phyloP scores from a whole-genome alignment of 2,329 filamentous ascomycete genomes.

The Aureobasidium leucospermi region DNA sequence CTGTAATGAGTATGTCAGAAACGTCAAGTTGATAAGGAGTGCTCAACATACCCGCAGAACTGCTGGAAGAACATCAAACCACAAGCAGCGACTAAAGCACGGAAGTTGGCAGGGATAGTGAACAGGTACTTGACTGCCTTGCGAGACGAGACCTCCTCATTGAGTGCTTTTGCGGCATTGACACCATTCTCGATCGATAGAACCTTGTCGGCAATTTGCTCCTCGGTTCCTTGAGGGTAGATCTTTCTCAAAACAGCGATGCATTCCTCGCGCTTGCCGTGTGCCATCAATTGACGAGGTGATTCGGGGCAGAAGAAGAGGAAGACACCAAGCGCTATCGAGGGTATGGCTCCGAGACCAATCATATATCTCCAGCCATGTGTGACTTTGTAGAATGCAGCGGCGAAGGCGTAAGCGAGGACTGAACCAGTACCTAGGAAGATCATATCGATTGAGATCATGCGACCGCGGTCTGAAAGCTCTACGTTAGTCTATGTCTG shows the following conservation, averaged over 20 bases:
- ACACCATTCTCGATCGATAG: slow-evolving; percentile 34
- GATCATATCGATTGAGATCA: slow-evolving; percentile 35
- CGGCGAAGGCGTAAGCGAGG: slow-evolving; percentile 27
- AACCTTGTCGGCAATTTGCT: slow-evolving; percentile 41
- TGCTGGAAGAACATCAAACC: slow-evolving; percentile 32
- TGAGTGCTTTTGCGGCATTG: slow-evolving; percentile 33
- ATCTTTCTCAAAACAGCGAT: slow-evolving; percentile 33
- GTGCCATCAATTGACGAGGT: slow-evolving; percentile 33
- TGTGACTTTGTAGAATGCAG: slow-evolving; percentile 28
- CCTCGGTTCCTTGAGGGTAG: slow-evolving; percentile 36
- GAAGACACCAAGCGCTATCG: slow-evolving; percentile 28
- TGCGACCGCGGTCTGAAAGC: slow-evolving; percentile 26
- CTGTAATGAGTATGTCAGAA: background rate
- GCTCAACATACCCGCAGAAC: slow-evolving; percentile 26
- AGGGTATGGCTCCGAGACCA: slow-evolving; percentile 30
- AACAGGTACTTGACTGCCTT: slow-evolving; percentile 26
- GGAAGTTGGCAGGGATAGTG: slow-evolving; percentile 28
- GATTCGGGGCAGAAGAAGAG: slow-evolving; percentile 30
- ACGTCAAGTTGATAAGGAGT: background rate
- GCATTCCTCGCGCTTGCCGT: slow-evolving; percentile 28
- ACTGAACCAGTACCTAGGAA: slow-evolving; percentile 27
- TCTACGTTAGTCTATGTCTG: background rate
- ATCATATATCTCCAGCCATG: slow-evolving; percentile 29
- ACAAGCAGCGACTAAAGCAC: slow-evolving; percentile 30
- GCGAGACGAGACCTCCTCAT: slow-evolving; percentile 32